A percentile compares a stretch with the other conserved stretches of the same genome.
phyloP scores from a whole-genome alignment of 768 basidiomycete genomes.

The Psilocybe subaeruginosa region DNA sequence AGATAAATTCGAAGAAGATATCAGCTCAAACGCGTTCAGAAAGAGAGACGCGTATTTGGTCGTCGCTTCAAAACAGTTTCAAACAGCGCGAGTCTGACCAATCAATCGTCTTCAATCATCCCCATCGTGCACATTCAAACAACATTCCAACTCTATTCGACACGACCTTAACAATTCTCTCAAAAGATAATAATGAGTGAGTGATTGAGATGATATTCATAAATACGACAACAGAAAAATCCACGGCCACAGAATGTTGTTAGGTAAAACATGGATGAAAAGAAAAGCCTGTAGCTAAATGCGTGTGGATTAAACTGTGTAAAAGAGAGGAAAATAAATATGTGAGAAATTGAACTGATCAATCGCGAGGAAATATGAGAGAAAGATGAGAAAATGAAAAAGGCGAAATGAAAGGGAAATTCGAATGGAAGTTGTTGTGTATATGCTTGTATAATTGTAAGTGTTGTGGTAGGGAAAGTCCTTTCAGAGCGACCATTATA shows the following conservation, averaged over 20 bases:
- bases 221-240: constrained; percentile 3
- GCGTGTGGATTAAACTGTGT: background rate
- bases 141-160: too few relatives aligned
- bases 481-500: background rate
- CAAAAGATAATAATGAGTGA: background rate
- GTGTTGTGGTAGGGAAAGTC: background rate
- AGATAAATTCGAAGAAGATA: constrained; percentile 7
- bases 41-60: constrained; percentile 25
- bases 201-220: background rate
- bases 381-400: background rate
- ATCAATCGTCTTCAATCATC: background rate
- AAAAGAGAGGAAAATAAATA: background rate
- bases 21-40: constrained; percentile 21
- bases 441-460: background rate
- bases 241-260: constrained; percentile 1
- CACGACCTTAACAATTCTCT: too few relatives aligned
- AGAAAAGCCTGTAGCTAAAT: background rate
- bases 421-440: background rate
- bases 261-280: background rate
- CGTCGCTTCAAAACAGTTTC: constrained; percentile 25
- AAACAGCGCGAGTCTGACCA: constrained; percentile 19
- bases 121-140: background rate
- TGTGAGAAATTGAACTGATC: background rate
- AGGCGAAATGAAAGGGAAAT: background rate
- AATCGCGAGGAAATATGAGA: background rate